Percentiles rank a stretch among this genome's conserved stretches.
phyloP scores from a whole-genome alignment of 1,284 basidiomycete genomes.

The Apiotrichum veenhuisii region DNA sequence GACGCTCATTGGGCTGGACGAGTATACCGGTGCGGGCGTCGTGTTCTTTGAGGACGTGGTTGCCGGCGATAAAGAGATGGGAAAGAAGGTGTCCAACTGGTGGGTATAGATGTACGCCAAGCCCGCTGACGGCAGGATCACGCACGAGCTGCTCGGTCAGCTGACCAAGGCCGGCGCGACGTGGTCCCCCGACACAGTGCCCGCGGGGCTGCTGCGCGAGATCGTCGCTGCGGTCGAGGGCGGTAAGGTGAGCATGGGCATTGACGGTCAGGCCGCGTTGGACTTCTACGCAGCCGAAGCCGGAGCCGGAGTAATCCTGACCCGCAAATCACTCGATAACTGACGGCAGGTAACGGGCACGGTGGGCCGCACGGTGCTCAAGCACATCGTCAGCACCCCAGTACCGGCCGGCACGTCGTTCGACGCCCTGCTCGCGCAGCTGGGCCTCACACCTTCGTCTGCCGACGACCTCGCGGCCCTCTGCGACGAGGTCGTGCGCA shows the following conservation, averaged over 20 bases:
- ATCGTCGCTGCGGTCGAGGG: constrained; percentile 71
- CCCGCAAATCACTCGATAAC: neutral
- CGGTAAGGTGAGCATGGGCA: constrained; percentile 51
- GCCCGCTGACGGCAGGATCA: constrained; percentile 60
- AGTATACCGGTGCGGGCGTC: constrained; percentile 55
- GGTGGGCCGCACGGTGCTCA: constrained; percentile 50
- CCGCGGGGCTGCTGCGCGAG: constrained; percentile 64
- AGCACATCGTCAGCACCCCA: constrained; percentile 56
- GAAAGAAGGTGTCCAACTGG: constrained; percentile 79
- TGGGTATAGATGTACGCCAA: constrained; percentile 43
- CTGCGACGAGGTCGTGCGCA: constrained; percentile 62
- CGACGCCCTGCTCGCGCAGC: constrained; percentile 51
- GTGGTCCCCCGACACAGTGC: constrained; percentile 63
- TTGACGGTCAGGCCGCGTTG: too few relatives aligned
- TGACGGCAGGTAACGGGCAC: constrained; percentile 56
- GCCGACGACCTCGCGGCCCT: constrained; percentile 52
- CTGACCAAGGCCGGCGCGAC: constrained; percentile 60
- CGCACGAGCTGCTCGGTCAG: constrained; percentile 77
- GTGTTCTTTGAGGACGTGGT: constrained; percentile 69
- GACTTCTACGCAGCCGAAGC: too few relatives aligned
- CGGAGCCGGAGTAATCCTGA: too few relatives aligned
- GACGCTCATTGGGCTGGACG: constrained; percentile 69
- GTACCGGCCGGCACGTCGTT: constrained; percentile 33
- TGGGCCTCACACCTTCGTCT: constrained; percentile 23
- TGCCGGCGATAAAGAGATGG: constrained; percentile 27